phyloP scores from a whole-genome alignment of 2,329 filamentous ascomycete genomes.

The Keithomyces neogunnii region DNA sequence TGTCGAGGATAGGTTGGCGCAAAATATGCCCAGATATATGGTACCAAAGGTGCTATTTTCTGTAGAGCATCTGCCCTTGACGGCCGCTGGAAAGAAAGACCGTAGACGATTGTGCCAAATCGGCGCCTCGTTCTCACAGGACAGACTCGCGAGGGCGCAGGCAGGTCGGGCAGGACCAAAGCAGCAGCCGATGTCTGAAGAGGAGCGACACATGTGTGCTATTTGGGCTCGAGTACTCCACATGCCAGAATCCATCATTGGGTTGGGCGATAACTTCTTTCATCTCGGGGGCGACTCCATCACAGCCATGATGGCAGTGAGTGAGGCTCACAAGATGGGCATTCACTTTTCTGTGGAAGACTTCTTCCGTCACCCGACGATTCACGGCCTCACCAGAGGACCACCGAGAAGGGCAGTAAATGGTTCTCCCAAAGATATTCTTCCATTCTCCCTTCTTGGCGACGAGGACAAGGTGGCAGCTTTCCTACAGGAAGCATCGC shows the following conservation, averaged over 20 bases:
- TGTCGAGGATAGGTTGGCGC: not conserved
- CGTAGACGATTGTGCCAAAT: not conserved
- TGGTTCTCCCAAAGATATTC: not conserved
- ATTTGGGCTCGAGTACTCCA: slow-evolving; percentile 3
- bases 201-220: slow-evolving; percentile 11
- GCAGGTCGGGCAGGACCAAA: not conserved
- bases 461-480: not conserved
- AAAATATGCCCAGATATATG: not conserved
- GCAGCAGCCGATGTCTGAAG: slow-evolving; percentile 5
- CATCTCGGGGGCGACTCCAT: slow-evolving; percentile 10
- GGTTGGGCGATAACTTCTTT: slow-evolving; percentile 8
- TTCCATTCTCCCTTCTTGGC: not conserved
- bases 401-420: not conserved
- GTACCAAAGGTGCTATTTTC: not conserved
- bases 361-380: slow-evolving; percentile 14
- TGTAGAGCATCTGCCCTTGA: not conserved
- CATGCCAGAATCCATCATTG: not conserved
- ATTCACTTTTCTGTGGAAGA: slow-evolving; percentile 13
- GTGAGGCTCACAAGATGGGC: slow-evolving; percentile 8
- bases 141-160: not conserved
- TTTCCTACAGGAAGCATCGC: not conserved
- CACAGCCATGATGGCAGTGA: slow-evolving; percentile 10
- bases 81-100: not conserved
- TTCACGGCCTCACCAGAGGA: not conserved
- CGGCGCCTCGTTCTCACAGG: not conserved